phyloP scores from a whole-genome alignment of 73 alveolate genomes.

The Halteria grandinella region DNA sequence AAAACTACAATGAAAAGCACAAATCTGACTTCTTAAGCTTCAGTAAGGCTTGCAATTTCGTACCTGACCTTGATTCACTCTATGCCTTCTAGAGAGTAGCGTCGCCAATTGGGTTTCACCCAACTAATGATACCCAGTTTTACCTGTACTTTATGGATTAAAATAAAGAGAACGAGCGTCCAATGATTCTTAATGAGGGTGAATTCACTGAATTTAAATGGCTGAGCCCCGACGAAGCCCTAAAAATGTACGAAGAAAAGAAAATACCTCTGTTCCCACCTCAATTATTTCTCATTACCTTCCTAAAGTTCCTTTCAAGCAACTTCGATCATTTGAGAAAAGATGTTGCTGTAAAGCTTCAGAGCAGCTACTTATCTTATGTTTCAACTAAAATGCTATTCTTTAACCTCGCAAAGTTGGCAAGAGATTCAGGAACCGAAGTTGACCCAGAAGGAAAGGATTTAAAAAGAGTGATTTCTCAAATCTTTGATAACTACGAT shows the following conservation, averaged over 20 bases:
- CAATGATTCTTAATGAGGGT: conserved; percentile 8
- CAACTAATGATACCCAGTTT: conserved; percentile 59
- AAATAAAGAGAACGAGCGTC: background rate
- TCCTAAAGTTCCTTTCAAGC: background rate
- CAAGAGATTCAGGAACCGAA: too few relatives aligned
- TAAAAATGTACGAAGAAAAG: background rate
- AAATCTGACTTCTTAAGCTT: conserved; percentile 9
- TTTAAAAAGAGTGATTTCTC: too few relatives aligned
- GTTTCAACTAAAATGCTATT: too few relatives aligned
- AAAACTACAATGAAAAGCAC: background rate
- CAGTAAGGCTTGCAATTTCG: background rate
- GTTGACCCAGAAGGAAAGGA: too few relatives aligned
- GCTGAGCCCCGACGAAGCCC: conserved; percentile 43
- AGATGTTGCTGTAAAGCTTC: too few relatives aligned
- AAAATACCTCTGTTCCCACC: conserved; percentile 36
- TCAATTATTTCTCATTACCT: background rate
- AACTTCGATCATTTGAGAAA: background rate
- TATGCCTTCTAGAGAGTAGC: conserved; percentile 40
- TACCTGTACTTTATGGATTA: conserved; percentile 48
- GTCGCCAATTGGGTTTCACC: conserved; percentile 33
- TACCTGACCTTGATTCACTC: background rate
- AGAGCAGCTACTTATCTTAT: too few relatives aligned
- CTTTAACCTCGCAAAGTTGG: too few relatives aligned
- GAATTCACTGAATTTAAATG: conserved; percentile 52
- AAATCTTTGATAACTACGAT: too few relatives aligned